Evolutionary conservation across 2,329 filamentous ascomycete genomes (phyloP).

Genomic region (Sarocladium oryzae): DNA sequence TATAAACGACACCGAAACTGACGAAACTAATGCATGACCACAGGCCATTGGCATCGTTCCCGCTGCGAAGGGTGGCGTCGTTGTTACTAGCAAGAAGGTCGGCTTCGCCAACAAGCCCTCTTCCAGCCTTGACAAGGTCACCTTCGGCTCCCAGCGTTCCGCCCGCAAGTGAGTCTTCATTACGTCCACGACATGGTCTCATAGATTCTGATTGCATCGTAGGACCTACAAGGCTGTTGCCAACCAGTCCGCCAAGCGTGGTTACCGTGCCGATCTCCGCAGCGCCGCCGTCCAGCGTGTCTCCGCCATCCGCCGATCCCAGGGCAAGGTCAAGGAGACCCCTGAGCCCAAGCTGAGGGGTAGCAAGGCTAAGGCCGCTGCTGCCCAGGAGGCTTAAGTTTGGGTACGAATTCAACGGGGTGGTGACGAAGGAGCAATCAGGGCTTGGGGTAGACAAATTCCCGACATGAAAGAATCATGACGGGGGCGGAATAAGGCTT

Average conservation of each 20-base stretch:
- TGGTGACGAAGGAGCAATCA: constrained; percentile 1
- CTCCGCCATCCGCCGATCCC: constrained; percentile 74
- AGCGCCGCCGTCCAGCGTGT: constrained; percentile 76
- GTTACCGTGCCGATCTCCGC: constrained; percentile 78
- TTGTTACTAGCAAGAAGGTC: constrained; percentile 79
- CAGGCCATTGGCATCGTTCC: constrained; percentile 77
- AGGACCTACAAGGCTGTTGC: constrained; percentile 89
- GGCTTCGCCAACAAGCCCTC: constrained; percentile 67
- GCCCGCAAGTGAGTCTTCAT: constrained; percentile 55
- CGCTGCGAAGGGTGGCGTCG: constrained; percentile 71
- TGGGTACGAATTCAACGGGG: background rate
- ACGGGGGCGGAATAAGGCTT: background rate
- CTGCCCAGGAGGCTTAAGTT: constrained; percentile 25
- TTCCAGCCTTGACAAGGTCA: constrained; percentile 55
- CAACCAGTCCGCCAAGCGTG: constrained; percentile 71
- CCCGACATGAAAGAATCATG: constrained; percentile 1
- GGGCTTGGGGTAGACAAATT: background rate
- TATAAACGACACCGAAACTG: constrained; percentile 11
- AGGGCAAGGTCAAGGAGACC: constrained; percentile 70
- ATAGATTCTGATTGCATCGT: constrained; percentile 16
- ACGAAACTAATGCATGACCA: constrained; percentile 17
- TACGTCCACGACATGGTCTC: background rate
- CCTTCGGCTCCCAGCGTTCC: constrained; percentile 65
- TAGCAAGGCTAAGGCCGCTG: constrained; percentile 65
- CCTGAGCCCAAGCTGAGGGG: constrained; percentile 72